Conservation (phyloP, 2,329 filamentous ascomycete species). For the Ceratocystis colombiana region DNA sequence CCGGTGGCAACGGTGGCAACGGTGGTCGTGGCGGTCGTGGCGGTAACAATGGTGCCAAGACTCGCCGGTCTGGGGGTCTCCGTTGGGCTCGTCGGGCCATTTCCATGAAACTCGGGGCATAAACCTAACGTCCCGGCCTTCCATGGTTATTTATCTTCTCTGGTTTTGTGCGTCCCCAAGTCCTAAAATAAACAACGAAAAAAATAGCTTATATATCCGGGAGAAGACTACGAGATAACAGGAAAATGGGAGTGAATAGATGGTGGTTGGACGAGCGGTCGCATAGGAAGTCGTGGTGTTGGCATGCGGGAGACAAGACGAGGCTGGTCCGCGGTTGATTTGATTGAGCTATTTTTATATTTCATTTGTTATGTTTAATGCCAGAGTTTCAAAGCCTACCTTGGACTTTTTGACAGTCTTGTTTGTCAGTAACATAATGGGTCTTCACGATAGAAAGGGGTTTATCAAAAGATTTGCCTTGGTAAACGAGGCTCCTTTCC, state of each 20-base stretch:
- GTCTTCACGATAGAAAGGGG: too few species aligned
- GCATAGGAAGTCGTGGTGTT: too few species aligned
- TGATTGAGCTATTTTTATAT: neutral
- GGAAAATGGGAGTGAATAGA: neutral
- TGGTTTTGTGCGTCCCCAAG: neutral
- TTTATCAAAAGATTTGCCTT: too few species aligned
- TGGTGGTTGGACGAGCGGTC: too few species aligned
- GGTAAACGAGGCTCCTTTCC: too few species aligned
- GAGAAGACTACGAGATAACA: neutral
- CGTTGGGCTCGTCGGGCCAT: conserved; percentile 22
- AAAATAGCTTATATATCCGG: neutral
- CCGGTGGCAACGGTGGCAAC: conserved; percentile 10
- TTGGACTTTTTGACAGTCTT: too few species aligned
- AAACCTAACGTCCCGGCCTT: neutral
- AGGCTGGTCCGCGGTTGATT: too few species aligned
- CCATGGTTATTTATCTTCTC: neutral
- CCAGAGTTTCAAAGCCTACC: neutral
- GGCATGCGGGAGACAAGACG: too few species aligned
- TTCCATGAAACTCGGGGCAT: conserved; percentile 14
- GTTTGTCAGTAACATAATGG: too few species aligned
- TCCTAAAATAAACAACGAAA: neutral
- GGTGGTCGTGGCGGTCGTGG: neutral
- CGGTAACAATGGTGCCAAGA: neutral
- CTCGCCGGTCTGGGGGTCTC: conserved; percentile 20
- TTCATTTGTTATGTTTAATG: neutral